Evolutionary conservation across 257 asterid species (phyloP).

Genomic region (Apocynum venetum): DNA sequence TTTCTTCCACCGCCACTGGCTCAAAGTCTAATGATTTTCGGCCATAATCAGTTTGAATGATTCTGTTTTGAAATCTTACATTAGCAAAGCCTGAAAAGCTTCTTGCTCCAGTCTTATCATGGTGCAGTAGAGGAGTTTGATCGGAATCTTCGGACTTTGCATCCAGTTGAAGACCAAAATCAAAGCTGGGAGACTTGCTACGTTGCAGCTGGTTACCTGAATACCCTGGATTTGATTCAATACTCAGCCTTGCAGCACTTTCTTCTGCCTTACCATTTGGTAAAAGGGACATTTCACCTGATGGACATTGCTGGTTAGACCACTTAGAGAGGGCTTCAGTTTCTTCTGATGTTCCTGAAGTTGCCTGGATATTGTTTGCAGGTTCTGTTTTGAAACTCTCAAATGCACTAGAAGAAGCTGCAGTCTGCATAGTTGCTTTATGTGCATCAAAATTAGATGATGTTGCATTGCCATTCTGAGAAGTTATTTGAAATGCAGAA

Average conservation of each 20-base stretch:
- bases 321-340: slow-evolving; percentile 9
- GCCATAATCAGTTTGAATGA: slow-evolving; percentile 18
- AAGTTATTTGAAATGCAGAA: neutral
- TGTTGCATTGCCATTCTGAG: slow-evolving; percentile 3
- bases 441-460: neutral
- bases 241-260: slow-evolving; percentile 10
- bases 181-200: slow-evolving; percentile 63
- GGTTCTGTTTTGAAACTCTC: slow-evolving; percentile 1
- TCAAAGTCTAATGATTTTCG: slow-evolving; percentile 28
- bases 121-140: slow-evolving; percentile 60
- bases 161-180: slow-evolving; percentile 44
- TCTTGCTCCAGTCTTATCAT: slow-evolving; percentile 43
- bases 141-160: slow-evolving; percentile 52
- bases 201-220: slow-evolving; percentile 20
- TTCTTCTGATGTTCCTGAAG: slow-evolving; percentile 10
- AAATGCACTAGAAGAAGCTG: neutral
- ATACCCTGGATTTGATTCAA: slow-evolving; percentile 25
- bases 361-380: slow-evolving; percentile 13
- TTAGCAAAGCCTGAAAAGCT: slow-evolving; percentile 45
- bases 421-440: neutral
- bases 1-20: slow-evolving; percentile 41
- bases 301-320: slow-evolving; percentile 4
- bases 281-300: slow-evolving; percentile 7
- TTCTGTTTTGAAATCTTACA: slow-evolving; percentile 24
- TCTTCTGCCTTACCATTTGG: slow-evolving; percentile 4